Base-by-base conservation (phyloP, 2,329 filamentous ascomycete genomes). In the Cadophora malorum region DNA sequence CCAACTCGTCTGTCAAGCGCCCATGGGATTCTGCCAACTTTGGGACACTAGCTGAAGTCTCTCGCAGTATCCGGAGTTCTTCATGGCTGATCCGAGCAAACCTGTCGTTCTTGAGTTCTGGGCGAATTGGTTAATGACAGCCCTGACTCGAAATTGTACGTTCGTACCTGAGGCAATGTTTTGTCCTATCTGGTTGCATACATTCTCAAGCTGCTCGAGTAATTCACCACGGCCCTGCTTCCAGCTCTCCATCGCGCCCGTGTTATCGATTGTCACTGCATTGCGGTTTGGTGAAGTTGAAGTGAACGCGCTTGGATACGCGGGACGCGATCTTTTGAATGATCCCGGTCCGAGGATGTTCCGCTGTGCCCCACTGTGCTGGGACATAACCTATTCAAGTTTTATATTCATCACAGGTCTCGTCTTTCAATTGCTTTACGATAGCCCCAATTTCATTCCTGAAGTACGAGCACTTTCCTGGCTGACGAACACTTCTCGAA, bases 231-330 rank as follows among this genome's bases (percentile, higher is more conserved):
- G 71, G 10, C 72, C 73, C 64, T 70, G 71, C 47, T 63, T 65
- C 75, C 73, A 76, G 33, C 70, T 74, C 50, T 76, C 72, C 76
- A 77, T 76, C 64, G 52, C 58, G 50, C 49, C 28, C 9, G 45
- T 31, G 9, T 16, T 9, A 28, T 38, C 38, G n/a, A n/a, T 35
- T 62, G 53, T 63, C 28, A 49, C 31, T 52, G 45, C 49, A 66
- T 60, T 23, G 49, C 50, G 6, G 35, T 47, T 31, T 35, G 3
- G 10, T 35, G 38, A 58, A 38, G 49, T 56, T 52, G 23, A 41
- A 45, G 41, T 16, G 38, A 28, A 60, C 23, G 55, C 55, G 55
- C n/a, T 41, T 59, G n/a, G 31, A 31, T 50, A 7, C 38, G 21
- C 8, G 59, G 28, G 59, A 62, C 59, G 59, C 41, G 59, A 49